These are phyloP conservation scores for Cajanus cajan DNA, from an alignment of 306 rosid genomes.

Conservation along the genomic window DNA sequence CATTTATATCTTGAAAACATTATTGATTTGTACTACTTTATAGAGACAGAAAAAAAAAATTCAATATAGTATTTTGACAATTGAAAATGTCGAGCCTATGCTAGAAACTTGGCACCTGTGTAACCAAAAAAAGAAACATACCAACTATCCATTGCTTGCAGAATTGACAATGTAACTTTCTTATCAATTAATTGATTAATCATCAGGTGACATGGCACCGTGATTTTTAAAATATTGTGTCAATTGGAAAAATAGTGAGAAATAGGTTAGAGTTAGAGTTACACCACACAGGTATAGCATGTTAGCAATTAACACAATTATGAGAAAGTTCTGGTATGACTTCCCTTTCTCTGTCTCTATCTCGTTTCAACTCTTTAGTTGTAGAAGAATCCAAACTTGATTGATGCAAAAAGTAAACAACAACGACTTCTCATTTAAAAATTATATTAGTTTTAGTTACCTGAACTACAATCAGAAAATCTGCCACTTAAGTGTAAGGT, in stretches of 20 bases:
- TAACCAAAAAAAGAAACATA: background rate
- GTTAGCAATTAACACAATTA: background rate
- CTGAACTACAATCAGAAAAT: background rate
- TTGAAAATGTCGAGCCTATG: background rate
- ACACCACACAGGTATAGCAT: background rate
- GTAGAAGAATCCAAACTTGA: background rate
- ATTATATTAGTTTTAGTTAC: background rate
- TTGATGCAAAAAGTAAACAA: background rate
- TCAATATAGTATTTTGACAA: background rate
- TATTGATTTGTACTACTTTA: background rate
- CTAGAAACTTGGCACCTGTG: background rate
- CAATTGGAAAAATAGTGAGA: background rate
- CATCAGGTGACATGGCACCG: background rate
- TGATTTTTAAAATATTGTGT: background rate
- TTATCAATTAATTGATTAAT: background rate
- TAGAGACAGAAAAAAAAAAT: background rate
- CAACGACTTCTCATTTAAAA: background rate
- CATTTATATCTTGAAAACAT: background rate
- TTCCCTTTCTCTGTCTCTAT: background rate
- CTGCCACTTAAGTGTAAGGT: background rate
- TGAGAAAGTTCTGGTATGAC: background rate
- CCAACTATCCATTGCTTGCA: background rate
- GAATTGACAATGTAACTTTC: background rate
- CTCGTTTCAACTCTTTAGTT: background rate
- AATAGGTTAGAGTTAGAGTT: background rate